These are phyloP conservation scores for Pseudocercospora ulei DNA, from an alignment of 2,329 filamentous ascomycete genomes.

Conservation along the genomic window DNA sequence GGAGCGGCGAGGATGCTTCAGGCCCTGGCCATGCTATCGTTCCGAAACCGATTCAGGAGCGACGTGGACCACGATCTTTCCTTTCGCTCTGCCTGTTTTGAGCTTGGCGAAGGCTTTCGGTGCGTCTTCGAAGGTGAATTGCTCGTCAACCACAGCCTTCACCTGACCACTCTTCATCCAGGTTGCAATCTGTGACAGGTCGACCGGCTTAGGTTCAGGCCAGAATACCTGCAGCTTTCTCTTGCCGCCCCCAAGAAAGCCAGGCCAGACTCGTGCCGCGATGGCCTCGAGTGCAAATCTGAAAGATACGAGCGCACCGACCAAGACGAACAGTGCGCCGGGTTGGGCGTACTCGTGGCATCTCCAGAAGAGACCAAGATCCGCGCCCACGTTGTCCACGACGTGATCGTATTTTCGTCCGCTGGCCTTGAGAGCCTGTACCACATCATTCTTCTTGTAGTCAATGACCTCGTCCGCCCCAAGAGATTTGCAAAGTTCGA, in stretches of 20 bases:
- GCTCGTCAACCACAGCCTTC: constrained; percentile 47
- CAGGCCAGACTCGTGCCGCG: constrained; percentile 38
- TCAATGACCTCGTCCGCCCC: constrained; percentile 57
- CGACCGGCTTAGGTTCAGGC: constrained; percentile 36
- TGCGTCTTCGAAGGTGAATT: constrained; percentile 48
- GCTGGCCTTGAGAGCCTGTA: constrained; percentile 40
- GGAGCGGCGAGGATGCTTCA: no score
- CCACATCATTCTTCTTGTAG: constrained; percentile 46
- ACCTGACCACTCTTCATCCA: constrained; percentile 52
- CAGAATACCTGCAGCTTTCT: constrained; percentile 37
- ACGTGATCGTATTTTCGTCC: constrained; percentile 43
- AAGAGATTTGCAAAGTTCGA: constrained; percentile 48
- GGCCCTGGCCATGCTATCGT: background rate
- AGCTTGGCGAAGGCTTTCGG: constrained; percentile 51
- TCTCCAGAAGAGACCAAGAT: constrained; percentile 45
- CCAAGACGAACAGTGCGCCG: constrained; percentile 41
- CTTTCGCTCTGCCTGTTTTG: constrained; percentile 48
- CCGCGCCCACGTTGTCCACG: constrained; percentile 51
- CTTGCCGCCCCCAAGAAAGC: constrained; percentile 45
- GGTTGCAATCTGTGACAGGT: constrained; percentile 44
- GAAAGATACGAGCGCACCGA: constrained; percentile 21
- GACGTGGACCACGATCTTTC: constrained; percentile 48
- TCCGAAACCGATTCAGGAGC: background rate
- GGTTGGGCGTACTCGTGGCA: constrained; percentile 45
- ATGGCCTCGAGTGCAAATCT: constrained; percentile 18